These are phyloP conservation scores for Fusarium pseudograminearum DNA, from an alignment of 2,329 filamentous ascomycete species.

Conservation along the genomic window DNA sequence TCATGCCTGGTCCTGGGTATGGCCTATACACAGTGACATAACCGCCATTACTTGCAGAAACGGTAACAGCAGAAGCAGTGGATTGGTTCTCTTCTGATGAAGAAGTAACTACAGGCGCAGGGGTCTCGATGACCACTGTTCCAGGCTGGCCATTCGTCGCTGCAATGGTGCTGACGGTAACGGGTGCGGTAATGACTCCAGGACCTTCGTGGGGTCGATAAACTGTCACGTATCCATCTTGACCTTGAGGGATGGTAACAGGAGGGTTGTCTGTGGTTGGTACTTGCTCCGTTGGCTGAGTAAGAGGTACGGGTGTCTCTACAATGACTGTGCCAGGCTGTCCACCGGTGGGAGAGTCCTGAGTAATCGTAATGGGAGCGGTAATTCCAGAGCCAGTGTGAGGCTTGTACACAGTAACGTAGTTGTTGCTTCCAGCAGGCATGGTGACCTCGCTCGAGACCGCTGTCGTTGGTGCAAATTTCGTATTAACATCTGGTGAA, in stretches of 20 bases:
- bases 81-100: background rate
- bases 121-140: slow-evolving; percentile 36
- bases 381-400: slow-evolving; percentile 30
- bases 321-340: slow-evolving; percentile 36
- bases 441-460: slow-evolving; percentile 10
- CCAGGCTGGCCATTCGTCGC: slow-evolving; percentile 30
- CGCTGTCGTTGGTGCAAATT: slow-evolving; percentile 15
- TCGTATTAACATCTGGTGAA: slow-evolving; percentile 15
- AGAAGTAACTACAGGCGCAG: background rate
- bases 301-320: slow-evolving; percentile 25
- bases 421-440: slow-evolving; percentile 3
- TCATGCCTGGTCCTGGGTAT: slow-evolving; percentile 27
- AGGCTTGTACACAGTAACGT: slow-evolving; percentile 32
- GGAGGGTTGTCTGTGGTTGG: slow-evolving; percentile 11
- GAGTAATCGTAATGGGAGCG: slow-evolving; percentile 31
- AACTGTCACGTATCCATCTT: slow-evolving; percentile 32
- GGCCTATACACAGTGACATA: slow-evolving; percentile 34
- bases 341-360: slow-evolving; percentile 32
- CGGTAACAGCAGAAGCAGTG: slow-evolving; percentile 13
- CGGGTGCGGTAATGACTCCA: slow-evolving; percentile 23
- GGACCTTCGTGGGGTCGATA: slow-evolving; percentile 26
- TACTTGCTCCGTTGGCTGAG: background rate
- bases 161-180: slow-evolving; percentile 23
- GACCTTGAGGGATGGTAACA: slow-evolving; percentile 28
- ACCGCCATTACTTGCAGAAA: slow-evolving; percentile 7